Percentiles rank a stretch among this genome's conserved stretches.
Conservation (phyloP, 2,329 filamentous ascomycete genomes). For the Calcarisporium arbuscula region DNA sequence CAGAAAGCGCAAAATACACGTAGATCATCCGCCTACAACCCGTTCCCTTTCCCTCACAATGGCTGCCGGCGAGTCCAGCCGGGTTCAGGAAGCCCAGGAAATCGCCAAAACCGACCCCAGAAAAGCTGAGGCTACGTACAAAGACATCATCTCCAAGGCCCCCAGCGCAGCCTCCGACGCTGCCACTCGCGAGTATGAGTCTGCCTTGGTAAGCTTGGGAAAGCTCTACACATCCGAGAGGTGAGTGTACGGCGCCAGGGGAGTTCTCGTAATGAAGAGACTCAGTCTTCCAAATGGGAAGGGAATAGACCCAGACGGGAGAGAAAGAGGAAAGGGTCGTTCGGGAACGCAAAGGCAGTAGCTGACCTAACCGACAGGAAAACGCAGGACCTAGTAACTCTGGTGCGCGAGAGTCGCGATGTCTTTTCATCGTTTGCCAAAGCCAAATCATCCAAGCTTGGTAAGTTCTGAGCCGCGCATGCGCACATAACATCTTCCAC, state of each 20-base stretch:
- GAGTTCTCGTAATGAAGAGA: neutral
- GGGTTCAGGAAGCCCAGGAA: constrained; percentile 85
- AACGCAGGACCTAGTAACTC: constrained; percentile 75
- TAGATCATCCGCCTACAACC: constrained; percentile 4
- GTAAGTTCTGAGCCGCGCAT: constrained; percentile 44
- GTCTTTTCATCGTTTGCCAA: constrained; percentile 95
- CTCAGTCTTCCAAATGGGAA: too few relatives aligned
- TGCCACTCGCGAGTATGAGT: constrained; percentile 86
- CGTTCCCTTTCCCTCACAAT: constrained; percentile 31
- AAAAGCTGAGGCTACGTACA: constrained; percentile 83
- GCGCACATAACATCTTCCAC: neutral
- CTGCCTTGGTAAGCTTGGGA: constrained; percentile 78
- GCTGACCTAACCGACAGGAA: constrained; percentile 51
- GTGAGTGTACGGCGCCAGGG: constrained; percentile 41
- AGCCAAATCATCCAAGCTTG: constrained; percentile 96
- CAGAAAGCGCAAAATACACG: too few relatives aligned
- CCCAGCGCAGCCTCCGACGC: constrained; percentile 78
- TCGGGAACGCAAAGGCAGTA: constrained; percentile 25
- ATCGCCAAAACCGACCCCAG: constrained; percentile 71
- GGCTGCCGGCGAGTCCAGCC: constrained; percentile 52
- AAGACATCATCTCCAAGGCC: constrained; percentile 79
- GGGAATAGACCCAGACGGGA: too few relatives aligned
- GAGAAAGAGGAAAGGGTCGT: too few relatives aligned
- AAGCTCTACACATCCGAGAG: constrained; percentile 89
- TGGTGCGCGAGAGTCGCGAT: constrained; percentile 84